Evolutionary conservation across 768 basidiomycete species (phyloP).

Genomic region (Kwoniella heveanensis): DNA sequence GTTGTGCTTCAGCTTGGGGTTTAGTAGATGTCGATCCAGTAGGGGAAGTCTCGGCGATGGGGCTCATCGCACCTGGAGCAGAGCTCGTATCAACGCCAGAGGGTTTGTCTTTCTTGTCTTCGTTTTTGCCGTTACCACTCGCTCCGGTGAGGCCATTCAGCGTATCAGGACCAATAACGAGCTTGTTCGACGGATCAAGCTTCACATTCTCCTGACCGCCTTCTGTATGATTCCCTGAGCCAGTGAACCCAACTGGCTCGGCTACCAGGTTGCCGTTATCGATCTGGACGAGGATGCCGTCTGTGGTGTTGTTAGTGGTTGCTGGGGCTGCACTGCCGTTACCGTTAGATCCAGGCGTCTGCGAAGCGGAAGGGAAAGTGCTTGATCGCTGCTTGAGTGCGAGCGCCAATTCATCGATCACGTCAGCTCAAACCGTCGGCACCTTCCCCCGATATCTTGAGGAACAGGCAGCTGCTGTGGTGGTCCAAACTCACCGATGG

Average conservation of each 20-base stretch:
- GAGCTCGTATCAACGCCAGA: not conserved
- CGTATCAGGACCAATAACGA: constrained; percentile 4
- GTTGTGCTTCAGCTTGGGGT: not conserved
- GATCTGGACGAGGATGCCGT: constrained; percentile 30
- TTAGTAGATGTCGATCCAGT: not conserved
- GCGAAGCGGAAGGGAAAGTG: constrained; percentile 5
- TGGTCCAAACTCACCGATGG: constrained; percentile 36
- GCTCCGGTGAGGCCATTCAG: not conserved
- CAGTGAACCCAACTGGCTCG: constrained; percentile 25
- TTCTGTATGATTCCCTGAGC: constrained; percentile 1
- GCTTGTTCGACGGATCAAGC: not conserved
- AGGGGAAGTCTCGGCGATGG: constrained; percentile 19
- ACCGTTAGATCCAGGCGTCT: not conserved
- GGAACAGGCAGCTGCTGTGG: no score
- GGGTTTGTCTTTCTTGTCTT: not conserved
- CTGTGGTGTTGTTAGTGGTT: constrained; percentile 9
- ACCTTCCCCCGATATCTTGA: no score
- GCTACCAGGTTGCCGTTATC: constrained; percentile 32
- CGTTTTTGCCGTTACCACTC: not conserved
- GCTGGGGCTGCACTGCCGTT: not conserved
- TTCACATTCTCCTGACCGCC: not conserved
- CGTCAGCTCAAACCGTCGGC: not conserved
- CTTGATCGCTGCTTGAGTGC: constrained; percentile 4
- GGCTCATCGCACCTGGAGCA: constrained; percentile 7
- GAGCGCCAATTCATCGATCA: not conserved